A percentile compares a stretch with the other conserved stretches of the same genome.
Evolutionary conservation across 2,329 filamentous ascomycete species (phyloP).

Genomic region (Cordyceps cateniannulata): DNA sequence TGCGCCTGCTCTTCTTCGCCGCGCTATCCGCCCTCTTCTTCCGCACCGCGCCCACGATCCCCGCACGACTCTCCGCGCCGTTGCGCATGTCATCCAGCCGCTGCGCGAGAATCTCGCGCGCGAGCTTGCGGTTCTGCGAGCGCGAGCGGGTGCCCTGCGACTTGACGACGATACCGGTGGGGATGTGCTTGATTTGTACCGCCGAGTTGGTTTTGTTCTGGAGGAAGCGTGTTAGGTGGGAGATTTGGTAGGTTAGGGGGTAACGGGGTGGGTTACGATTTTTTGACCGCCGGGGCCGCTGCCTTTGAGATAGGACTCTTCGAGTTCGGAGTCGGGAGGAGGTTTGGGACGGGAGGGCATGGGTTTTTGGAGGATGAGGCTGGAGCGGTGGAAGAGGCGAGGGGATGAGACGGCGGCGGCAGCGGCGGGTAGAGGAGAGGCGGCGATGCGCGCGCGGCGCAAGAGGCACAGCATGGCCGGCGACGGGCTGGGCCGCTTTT

Average conservation of each 20-base stretch:
- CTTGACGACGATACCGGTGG: constrained; percentile 90
- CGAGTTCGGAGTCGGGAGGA: constrained; percentile 71
- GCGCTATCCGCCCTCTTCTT: constrained; percentile 67
- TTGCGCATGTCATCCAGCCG: constrained; percentile 66
- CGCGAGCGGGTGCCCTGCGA: constrained; percentile 86
- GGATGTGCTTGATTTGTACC: constrained; percentile 84
- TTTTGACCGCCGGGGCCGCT: constrained; percentile 92
- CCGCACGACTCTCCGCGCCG: constrained; percentile 61
- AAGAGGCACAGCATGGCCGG: constrained; percentile 4
- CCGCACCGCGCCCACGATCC: constrained; percentile 56
- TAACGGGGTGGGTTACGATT: constrained; percentile 51
- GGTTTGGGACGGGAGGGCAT: constrained; percentile 69
- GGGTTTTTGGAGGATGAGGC: constrained; percentile 40
- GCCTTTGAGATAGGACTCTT: constrained; percentile 82
- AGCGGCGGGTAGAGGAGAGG: neutral
- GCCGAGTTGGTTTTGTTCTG: constrained; percentile 95
- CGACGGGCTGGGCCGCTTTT: neutral
- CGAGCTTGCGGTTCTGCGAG: constrained; percentile 80
- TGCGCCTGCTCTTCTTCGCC: constrained; percentile 74
- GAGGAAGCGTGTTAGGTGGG: neutral
- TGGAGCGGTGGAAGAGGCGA: constrained; percentile 27
- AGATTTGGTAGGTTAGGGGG: neutral
- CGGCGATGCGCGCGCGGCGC: constrained; percentile 3
- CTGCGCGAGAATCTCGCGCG: constrained; percentile 69
- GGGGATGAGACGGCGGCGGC: neutral